Base-by-base conservation (phyloP, 495 filamentous ascomycete species). In the Corynascus novoguineensis region DNA sequence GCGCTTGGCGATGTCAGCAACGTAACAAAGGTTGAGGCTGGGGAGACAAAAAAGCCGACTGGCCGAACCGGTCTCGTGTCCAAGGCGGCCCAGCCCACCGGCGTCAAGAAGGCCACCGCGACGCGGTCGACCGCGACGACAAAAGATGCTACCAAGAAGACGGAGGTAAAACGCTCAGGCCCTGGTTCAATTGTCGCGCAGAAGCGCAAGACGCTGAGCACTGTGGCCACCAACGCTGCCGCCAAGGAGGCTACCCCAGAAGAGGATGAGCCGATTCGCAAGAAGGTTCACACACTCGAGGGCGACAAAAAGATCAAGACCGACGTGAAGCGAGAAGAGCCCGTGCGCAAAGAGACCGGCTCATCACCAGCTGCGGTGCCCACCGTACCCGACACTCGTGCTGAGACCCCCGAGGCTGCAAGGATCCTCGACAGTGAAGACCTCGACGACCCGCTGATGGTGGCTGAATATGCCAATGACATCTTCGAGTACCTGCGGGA, bases 401-500 rank as follows among this genome's bases (percentile, higher is more conserved):
- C 67, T 29, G 59, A 75, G 25, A 75, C 75, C 29, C 75, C 76
- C 4, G 75, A 76, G 12, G 78, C 70, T 31, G 81, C 87, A 42
- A 71, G 78, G 44, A 81, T 90, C 59, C 79, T 97, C 35, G 93
- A 97, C 64, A 76, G 74, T 29, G 92, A 97, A 66, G 93, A 97
- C 68, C 57, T 86, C 35, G 89, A 95, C 59, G 93, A 98, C 65
- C 95, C 93, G 15, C 75, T 96, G 63, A 97, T 97, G 92, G 95
- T 92, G 38, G 89, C 95, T 31, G 93, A 98, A 68, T 98, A 98
- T 68, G 93, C 95, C 32, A 84, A 84, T 37, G 93, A 98, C 71
- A 97, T 98, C 64, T 97, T 98, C 72, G 92, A 97, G 40, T 97
- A 98, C 70, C 82, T 97, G 61, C 85, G 83, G 61, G 85, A 93